Evolutionary conservation across 2,329 filamentous ascomycete species (phyloP), one percentile per base, ranked within the genome.

Genomic region (Gliomastix tumulicola): DNA sequence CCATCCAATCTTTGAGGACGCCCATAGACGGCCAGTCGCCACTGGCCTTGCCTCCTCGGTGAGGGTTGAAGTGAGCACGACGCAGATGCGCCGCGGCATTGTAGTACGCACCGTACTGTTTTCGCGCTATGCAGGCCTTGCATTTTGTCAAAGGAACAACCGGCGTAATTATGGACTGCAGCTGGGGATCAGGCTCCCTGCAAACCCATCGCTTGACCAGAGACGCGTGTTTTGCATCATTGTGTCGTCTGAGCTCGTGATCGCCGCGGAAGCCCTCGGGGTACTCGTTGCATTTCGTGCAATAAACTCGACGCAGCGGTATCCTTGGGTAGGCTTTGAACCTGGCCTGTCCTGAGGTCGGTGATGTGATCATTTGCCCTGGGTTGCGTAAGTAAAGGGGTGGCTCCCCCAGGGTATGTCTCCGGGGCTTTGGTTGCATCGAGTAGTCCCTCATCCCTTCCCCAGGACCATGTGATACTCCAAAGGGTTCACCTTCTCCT

Each of bases 181-280:
- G n/a, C 38, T 67, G 67, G 1, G 66, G 65, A 44, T 65, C 60
- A 19, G 71, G 71, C 43, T 76, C 71, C 21, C 63, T 68, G 53
- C 72, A 76, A 15, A 76, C 65, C 70, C 71, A 77, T 48, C 69
- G 60, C 50, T 71, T 73, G 20, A 74, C 69, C 23, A 72, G 49
- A 9, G 69, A 63, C 4, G 73, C 70, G 45, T 77, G 73, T 41
- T 75, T 75, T 6, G 73, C 71, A 41, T 76, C 71, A 15, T 63
- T 68, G 55, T 89, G 84, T 39, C 84, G 72, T 38, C 82, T 71
- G 34, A 88, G 69, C 57, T 96, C 89, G 57, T 95, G 89, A 38
- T 94, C 88, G 40, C 89, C 89, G 32, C 89, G 82, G 57, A 95
- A 96, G 6, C 89, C 88, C 42, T 88, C 82, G 4, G 84, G 84